Percentiles rank a stretch among this genome's conserved stretches.
Evolutionary conservation across 768 basidiomycete species (phyloP).

Genomic region (Leucosporidium creatinivorum): DNA sequence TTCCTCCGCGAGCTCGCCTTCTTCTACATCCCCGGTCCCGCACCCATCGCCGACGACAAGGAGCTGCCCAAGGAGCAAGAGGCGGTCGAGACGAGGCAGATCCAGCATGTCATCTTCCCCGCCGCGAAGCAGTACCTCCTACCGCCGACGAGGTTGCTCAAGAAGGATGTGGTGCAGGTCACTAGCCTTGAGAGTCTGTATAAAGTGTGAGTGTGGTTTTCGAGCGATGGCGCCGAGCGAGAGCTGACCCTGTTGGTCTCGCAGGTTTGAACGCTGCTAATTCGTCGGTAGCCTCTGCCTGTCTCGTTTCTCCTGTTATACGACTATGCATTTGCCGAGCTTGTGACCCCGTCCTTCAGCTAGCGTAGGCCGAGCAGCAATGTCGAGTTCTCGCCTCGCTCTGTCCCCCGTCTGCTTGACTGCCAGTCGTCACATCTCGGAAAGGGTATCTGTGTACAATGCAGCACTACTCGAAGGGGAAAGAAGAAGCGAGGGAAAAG

Average conservation of each 20-base stretch:
- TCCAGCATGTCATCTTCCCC: constrained; percentile 85
- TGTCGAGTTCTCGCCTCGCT: too few relatives aligned
- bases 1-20: constrained; percentile 84
- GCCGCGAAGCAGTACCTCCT: constrained; percentile 68
- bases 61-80: constrained; percentile 33
- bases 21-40: constrained; percentile 61
- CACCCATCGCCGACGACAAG: neutral
- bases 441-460: too few relatives aligned
- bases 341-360: too few relatives aligned
- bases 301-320: too few relatives aligned
- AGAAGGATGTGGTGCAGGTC: constrained; percentile 67
- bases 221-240: neutral
- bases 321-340: too few relatives aligned
- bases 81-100: constrained; percentile 62
- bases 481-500: too few relatives aligned
- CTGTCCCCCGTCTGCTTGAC: too few relatives aligned
- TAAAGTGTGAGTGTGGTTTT: constrained; percentile 52
- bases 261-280: constrained; percentile 16
- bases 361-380: too few relatives aligned
- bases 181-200: constrained; percentile 87
- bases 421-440: too few relatives aligned
- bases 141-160: constrained; percentile 58
- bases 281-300: too few relatives aligned
- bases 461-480: too few relatives aligned
- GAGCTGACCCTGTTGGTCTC: neutral